Evolutionary conservation across 352 stramenopile species (phyloP).

Genomic region (Globisporangium acanthophoron): DNA sequence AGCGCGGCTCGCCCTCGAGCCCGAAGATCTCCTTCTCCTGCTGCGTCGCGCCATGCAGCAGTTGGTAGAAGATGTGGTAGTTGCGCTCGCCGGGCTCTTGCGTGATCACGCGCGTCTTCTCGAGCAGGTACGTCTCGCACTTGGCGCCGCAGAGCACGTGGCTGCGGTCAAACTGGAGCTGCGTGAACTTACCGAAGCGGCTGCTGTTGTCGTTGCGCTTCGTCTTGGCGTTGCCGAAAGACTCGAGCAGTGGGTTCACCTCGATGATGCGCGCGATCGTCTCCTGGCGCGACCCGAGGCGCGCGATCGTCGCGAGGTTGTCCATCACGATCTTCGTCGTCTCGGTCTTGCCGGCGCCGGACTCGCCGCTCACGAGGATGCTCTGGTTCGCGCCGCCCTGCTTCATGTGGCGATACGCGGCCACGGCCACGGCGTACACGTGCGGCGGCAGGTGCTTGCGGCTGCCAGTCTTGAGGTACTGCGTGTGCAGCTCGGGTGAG

Average conservation of each 20-base stretch:
- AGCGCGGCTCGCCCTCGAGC: slow-evolving; percentile 30
- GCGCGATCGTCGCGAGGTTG: slow-evolving; percentile 72
- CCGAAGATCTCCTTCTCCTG: slow-evolving; percentile 35
- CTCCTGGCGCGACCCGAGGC: slow-evolving; percentile 24
- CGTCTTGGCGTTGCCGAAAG: slow-evolving; percentile 98
- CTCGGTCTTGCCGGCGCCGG: slow-evolving; percentile 91
- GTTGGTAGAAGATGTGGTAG: slow-evolving; percentile 97
- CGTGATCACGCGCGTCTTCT: slow-evolving; percentile 93
- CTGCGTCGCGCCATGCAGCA: slow-evolving; percentile 46
- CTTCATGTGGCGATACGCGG: slow-evolving; percentile 64
- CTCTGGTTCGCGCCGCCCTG: slow-evolving; percentile 61
- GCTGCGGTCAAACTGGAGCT: slow-evolving; percentile 88
- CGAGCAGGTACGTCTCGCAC: slow-evolving; percentile 94
- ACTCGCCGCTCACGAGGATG: slow-evolving; percentile 85
- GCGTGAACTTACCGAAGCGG: slow-evolving; percentile 96
- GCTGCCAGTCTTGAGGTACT: slow-evolving; percentile 51
- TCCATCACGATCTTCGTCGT: slow-evolving; percentile 92
- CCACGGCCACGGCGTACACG: slow-evolving; percentile 66
- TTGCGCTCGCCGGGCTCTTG: slow-evolving; percentile 91
- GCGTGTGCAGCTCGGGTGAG: slow-evolving; percentile 42
- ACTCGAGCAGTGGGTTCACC: slow-evolving; percentile 97
- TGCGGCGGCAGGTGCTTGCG: slow-evolving; percentile 55
- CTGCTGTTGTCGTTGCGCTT: slow-evolving; percentile 96
- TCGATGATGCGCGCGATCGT: slow-evolving; percentile 92
- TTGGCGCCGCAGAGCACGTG: slow-evolving; percentile 84